These are phyloP conservation scores for Umbellularia californica DNA, from an alignment of 164 flowering plant species.

Conservation along the genomic window DNA sequence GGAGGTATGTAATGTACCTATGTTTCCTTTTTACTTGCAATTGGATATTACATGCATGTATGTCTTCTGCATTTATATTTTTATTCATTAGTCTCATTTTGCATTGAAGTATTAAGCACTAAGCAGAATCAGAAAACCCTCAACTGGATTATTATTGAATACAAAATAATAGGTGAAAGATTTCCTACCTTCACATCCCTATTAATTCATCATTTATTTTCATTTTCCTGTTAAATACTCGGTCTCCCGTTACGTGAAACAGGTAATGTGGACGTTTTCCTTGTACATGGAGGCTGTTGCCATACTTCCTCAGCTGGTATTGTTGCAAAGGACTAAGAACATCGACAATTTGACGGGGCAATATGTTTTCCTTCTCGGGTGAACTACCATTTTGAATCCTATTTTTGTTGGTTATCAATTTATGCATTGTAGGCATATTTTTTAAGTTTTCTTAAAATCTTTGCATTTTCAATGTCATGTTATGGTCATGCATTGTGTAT, in stretches of 20 bases:
- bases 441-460: no score
- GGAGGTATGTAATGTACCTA: slow-evolving; percentile 44
- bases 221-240: background rate
- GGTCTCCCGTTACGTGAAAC: slow-evolving; percentile 11
- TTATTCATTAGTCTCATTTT: background rate
- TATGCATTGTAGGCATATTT: background rate
- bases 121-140: slow-evolving; percentile 1
- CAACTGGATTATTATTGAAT: background rate
- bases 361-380: slow-evolving; percentile 91
- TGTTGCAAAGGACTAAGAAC: slow-evolving; percentile 88
- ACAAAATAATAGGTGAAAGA: background rate
- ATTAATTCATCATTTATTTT: background rate
- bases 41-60: background rate
- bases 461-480: no score
- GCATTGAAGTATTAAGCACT: background rate
- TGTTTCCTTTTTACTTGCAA: background rate
- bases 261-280: slow-evolving; percentile 96
- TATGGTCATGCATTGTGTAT: no score
- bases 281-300: slow-evolving; percentile 91
- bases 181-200: background rate
- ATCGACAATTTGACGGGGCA: slow-evolving; percentile 95
- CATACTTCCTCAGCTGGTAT: slow-evolving; percentile 88
- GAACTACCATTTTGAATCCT: slow-evolving; percentile 10
- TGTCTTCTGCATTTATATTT: background rate
- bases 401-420: background rate